These are phyloP conservation scores for Nepenthes mirabilis DNA, from an alignment of 148 eudicot species.

Conservation along the genomic window DNA sequence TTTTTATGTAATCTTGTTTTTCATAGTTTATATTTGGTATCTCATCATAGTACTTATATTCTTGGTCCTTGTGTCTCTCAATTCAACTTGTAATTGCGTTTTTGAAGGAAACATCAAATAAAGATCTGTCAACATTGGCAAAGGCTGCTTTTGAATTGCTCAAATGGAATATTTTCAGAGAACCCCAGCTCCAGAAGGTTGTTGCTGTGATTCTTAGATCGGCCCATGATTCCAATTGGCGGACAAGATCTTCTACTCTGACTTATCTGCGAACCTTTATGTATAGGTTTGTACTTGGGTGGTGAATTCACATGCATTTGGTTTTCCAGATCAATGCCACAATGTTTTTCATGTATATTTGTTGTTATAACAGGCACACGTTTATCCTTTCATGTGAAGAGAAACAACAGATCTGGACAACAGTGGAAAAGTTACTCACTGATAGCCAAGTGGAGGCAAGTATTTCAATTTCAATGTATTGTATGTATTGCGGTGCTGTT, in stretches of 20 bases:
- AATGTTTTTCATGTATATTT: constrained; percentile 2
- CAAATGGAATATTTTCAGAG: constrained; percentile 69
- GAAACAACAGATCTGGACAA: constrained; percentile 71
- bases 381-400: constrained; percentile 57
- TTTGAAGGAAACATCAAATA: constrained; percentile 86
- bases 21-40: no score
- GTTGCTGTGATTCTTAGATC: constrained; percentile 63
- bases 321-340: background rate
- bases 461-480: background rate
- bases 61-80: background rate
- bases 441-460: constrained; percentile 95
- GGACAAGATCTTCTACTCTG: constrained; percentile 91
- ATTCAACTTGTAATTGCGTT: background rate
- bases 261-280: constrained; percentile 84
- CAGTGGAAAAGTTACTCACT: constrained; percentile 65
- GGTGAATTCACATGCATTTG: background rate
- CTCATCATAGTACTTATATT: no score
- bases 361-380: constrained; percentile 48
- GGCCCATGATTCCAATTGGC: constrained; percentile 90
- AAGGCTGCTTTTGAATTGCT: constrained; percentile 93
- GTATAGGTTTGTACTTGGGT: constrained; percentile 56
- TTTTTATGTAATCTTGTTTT: no score
- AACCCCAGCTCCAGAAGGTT: constrained; percentile 62
- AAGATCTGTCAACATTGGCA: constrained; percentile 85
- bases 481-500: no score